These are phyloP conservation scores for Pythium phragmiticola DNA, from an alignment of 352 stramenopile genomes.

Conservation along the genomic window DNA sequence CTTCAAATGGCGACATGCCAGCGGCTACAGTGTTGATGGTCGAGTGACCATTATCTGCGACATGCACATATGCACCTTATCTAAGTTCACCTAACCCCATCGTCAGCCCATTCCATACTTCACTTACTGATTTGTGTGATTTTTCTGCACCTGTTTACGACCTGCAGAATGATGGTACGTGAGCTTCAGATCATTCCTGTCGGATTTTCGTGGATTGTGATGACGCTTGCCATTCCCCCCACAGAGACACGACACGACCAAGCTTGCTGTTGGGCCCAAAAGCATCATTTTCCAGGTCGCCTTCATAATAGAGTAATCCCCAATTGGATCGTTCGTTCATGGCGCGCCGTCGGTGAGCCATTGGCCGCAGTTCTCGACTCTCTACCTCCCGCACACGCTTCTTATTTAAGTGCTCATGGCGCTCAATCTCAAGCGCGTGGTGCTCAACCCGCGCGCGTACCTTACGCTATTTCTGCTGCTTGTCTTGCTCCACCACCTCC, in stretches of 20 bases:
- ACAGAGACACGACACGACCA: not conserved
- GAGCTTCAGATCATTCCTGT: not conserved
- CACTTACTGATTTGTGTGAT: too few relatives aligned
- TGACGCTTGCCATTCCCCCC: not conserved
- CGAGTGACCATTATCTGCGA: too few relatives aligned
- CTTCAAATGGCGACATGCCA: too few relatives aligned
- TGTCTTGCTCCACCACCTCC: constrained; percentile 61
- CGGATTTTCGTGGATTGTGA: not conserved
- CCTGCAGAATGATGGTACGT: not conserved
- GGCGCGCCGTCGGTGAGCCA: not conserved
- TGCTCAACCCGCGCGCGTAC: constrained; percentile 80
- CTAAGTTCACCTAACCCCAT: too few relatives aligned
- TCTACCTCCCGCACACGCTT: not conserved
- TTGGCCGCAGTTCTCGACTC: not conserved
- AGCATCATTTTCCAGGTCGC: too few relatives aligned
- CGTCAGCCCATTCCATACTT: too few relatives aligned
- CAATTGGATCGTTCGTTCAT: not conserved
- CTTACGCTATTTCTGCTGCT: constrained; percentile 56
- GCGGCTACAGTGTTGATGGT: too few relatives aligned
- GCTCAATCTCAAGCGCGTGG: constrained; percentile 56
- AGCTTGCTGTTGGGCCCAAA: too few relatives aligned
- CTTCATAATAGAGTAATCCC: not conserved
- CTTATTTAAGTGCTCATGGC: constrained; percentile 14
- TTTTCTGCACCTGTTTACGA: not conserved
- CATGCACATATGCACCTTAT: too few relatives aligned